Evolutionary conservation across 106 monocot genomes (phyloP), one percentile per base, ranked within the genome.

Genomic region (Allium sativum): DNA sequence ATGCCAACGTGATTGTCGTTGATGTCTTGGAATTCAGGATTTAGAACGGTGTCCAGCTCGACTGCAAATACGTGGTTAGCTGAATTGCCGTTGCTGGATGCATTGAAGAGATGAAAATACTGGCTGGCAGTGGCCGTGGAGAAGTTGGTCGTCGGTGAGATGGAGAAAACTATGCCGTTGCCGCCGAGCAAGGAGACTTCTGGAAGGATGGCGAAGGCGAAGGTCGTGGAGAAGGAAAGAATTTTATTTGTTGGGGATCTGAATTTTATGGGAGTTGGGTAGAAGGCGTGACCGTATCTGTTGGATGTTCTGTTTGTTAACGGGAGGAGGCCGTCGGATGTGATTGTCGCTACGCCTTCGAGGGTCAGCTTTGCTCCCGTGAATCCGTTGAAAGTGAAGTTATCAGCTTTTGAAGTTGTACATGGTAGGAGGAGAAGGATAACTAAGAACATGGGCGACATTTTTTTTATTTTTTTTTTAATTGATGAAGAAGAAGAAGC

Each of bases 31-130:
- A 82, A 78, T 55, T 81, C 82, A 14, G 70, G 64, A 59, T 82
- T 77, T 70, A 63, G 66, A 14, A 76, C 77, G 7, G 82, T 86
- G 74, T 85, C 80, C 65, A 85, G 59, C 70, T 85, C 84, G 47
- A 85, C 77, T 17, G 77, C 77, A 31, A 85, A 68, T 60, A 81
- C 8, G 62, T 77, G 74, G 46, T 77, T 77, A 9, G 16, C 21
- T 0, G 78, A 10, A 4, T 20, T 65, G 13, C 70, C 70, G 18
- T 70, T 70, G 70, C 53, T 50, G 12, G 9, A 40, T 7, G 7
- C 17, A 9, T 57, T 70, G 70, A 70, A 70, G 6, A 70, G 31
- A 50, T 51, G 59, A 16, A 69, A 59, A 18, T 48, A 59, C 46
- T 69, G 58, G 12, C 40, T 40, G 9, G 65, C 12, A 59, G 56